Base-by-base conservation (phyloP, 2,329 filamentous ascomycete genomes). In the Aphanocladium album region DNA sequence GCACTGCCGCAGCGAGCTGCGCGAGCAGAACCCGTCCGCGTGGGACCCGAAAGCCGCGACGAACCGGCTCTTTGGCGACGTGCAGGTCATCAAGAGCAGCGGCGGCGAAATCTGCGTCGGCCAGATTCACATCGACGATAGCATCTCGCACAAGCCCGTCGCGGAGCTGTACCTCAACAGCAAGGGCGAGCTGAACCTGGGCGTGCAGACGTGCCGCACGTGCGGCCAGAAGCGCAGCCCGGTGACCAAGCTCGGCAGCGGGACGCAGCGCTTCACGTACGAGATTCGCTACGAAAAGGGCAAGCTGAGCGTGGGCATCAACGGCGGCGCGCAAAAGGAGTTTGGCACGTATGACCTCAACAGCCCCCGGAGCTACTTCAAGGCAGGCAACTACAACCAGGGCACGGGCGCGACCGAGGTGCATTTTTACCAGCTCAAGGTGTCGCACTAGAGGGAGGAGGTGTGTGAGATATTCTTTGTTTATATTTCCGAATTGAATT, bases 1-100 rank as follows among this genome's bases (percentile, higher is more conserved):
- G 53, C 76, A 78, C 63, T 78, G 76, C 64, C 75, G 74, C 41
- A 76, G 73, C 8, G 76, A 78, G 64, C 67, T 78, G 12, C 74
- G 74, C 23, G 76, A 78, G 66, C 39, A 43, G 39, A 43, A 43
- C 73, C 73, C 3, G 68, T 56, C 4, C 67, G 62, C 51, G 39
- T 71, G 74, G 74, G 65, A 69, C 46, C 72, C 75, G 12, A 70
- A 67, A 9, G 64, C 60, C 16, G 47, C 61, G 2, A 65, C 63
- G 23, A 76, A 75, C 63, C 64, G 66, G 3, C 66, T 76, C 25
- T 70, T 61, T 23, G 73, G 67, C 2, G 64, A 64, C 0, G 65
- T 77, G 6, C 62, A 66, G 39, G 69, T 73, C 0, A 70, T 73
- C 63, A 68, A 73, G 39, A 43, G 17, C 39, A 71, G 70, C 27